These are phyloP conservation scores for Fusarium buharicum DNA, from an alignment of 2,329 filamentous ascomycete species.

Conservation along the genomic window DNA sequence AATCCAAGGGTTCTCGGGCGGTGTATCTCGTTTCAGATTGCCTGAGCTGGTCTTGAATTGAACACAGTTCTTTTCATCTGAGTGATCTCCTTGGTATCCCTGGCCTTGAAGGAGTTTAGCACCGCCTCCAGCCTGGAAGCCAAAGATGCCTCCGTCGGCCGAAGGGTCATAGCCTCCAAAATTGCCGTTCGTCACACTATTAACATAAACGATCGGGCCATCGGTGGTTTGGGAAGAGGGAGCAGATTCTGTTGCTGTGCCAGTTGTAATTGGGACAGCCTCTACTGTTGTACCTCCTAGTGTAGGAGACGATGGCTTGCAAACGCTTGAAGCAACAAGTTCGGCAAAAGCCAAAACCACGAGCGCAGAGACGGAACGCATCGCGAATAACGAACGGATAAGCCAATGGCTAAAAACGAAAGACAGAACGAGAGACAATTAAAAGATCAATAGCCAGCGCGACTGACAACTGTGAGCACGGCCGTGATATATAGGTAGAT, in stretches of 20 bases:
- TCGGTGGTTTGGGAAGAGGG: conserved; percentile 18
- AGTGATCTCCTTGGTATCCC: conserved; percentile 27
- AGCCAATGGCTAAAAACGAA: conserved; percentile 11
- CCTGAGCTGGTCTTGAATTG: conserved; percentile 7
- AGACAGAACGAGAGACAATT: conserved; percentile 2
- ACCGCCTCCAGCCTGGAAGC: conserved; percentile 20
- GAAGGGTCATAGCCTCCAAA: conserved; percentile 38
- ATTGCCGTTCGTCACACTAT: conserved; percentile 34
- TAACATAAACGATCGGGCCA: conserved; percentile 14
- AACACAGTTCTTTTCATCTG: conserved; percentile 33
- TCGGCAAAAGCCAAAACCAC: conserved; percentile 25
- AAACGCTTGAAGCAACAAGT: conserved; percentile 16
- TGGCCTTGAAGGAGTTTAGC: conserved; percentile 33
- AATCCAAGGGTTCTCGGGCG: conserved; percentile 22
- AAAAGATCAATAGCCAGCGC: neutral
- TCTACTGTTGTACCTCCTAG: conserved; percentile 1
- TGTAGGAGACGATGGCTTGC: conserved; percentile 16
- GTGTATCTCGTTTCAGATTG: conserved; percentile 10
- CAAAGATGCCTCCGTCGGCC: conserved; percentile 35
- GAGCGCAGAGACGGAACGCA: conserved; percentile 28
- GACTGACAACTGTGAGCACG: neutral
- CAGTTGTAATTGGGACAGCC: neutral
- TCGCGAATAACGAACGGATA: conserved; percentile 17
- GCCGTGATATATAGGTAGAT: conserved; percentile 9
- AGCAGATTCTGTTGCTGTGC: conserved; percentile 4